phyloP scores from a whole-genome alignment of 768 basidiomycete species.

The Dioszegia hungarica region DNA sequence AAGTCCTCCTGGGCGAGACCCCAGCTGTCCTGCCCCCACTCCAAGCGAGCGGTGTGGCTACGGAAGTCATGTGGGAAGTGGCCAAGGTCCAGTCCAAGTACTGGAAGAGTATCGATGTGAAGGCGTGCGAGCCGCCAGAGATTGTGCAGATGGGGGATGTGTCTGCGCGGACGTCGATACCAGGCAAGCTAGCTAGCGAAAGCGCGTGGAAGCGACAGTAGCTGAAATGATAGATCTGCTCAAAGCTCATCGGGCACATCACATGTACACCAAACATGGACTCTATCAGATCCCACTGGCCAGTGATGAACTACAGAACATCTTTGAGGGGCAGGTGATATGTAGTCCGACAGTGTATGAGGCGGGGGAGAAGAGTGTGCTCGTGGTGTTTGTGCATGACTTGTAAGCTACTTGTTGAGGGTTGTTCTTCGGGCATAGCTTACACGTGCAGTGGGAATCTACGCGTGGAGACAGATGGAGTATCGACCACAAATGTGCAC shows the following conservation, averaged over 20 bases:
- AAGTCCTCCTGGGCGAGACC: constrained; percentile 81
- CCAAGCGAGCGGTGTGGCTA: constrained; percentile 68
- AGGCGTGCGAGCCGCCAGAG: constrained; percentile 72
- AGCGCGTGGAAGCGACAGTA: background rate
- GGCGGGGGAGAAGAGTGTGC: constrained; percentile 48
- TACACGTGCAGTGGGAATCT: constrained; percentile 68
- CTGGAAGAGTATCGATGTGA: constrained; percentile 83
- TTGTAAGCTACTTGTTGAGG: constrained; percentile 60
- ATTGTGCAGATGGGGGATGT: constrained; percentile 7
- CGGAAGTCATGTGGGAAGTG: constrained; percentile 85
- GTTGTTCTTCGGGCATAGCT: background rate
- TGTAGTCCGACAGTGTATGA: constrained; percentile 75
- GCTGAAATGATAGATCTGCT: constrained; percentile 62
- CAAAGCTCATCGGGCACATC: constrained; percentile 80
- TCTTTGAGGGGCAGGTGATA: constrained; percentile 76
- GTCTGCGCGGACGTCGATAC: constrained; percentile 10
- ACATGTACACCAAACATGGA: constrained; percentile 66
- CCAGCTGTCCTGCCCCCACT: constrained; percentile 70
- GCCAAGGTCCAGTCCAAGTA: constrained; percentile 80
- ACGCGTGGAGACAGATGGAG: constrained; percentile 72
- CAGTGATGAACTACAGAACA: constrained; percentile 59
- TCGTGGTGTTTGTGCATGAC: constrained; percentile 89
- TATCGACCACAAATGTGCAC: constrained; percentile 59
- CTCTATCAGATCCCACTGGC: constrained; percentile 80
- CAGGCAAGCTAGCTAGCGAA: constrained; percentile 2